Percentiles rank a stretch among this genome's conserved stretches.
Conservation (phyloP, 805 yeast species). For the Candida pseudofarinosa region DNA sequence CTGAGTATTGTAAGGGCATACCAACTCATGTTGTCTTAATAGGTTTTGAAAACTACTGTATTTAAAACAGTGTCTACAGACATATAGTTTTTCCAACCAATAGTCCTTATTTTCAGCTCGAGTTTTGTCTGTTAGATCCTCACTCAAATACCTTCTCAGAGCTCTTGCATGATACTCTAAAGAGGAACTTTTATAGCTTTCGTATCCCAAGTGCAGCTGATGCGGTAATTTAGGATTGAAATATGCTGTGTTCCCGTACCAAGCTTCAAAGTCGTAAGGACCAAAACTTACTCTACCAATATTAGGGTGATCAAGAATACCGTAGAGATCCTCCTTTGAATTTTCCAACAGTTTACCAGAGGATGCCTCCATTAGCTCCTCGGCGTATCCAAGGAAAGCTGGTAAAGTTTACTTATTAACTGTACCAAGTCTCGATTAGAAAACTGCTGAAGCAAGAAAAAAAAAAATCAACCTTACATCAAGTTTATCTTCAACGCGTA, state of each 20-base stretch:
- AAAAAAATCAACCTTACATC: too few species aligned
- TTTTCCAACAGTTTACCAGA: neutral
- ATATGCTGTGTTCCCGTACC: conserved; percentile 87
- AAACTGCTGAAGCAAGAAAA: neutral
- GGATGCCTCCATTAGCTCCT: neutral
- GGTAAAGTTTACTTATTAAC: neutral
- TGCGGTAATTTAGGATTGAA: conserved; percentile 34
- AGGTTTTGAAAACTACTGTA: conserved; percentile 51
- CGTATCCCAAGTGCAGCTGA: conserved; percentile 46
- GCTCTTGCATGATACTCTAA: neutral
- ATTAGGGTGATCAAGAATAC: conserved; percentile 59
- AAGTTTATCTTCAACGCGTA: too few species aligned
- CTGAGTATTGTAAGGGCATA: conserved; percentile 34
- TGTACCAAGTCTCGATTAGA: neutral
- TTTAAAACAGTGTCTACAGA: conserved; percentile 84
- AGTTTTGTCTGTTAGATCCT: neutral
- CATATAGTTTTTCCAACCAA: conserved; percentile 61
- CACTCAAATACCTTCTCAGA: conserved; percentile 1
- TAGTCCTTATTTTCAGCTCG: conserved; percentile 10
- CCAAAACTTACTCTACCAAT: conserved; percentile 68
- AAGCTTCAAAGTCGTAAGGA: conserved; percentile 61
- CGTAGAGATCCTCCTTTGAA: conserved; percentile 42
- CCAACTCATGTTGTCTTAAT: conserved; percentile 46
- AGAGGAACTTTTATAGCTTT: conserved; percentile 17
- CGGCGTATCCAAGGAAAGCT: neutral